These are phyloP conservation scores for Yamadazyma olivae DNA, from an alignment of 805 yeast genomes.

Conservation along the genomic window DNA sequence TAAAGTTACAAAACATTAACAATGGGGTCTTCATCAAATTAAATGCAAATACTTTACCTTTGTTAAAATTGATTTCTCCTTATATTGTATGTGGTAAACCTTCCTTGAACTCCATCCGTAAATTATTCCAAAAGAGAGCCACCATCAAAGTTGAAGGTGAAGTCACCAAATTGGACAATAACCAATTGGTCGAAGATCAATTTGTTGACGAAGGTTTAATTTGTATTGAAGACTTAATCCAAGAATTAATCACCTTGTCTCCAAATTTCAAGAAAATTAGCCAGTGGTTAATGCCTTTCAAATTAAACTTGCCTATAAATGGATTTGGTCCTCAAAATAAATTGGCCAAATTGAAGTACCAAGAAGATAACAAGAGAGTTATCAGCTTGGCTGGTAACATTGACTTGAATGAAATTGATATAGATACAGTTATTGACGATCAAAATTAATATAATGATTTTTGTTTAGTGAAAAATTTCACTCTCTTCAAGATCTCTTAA, in stretches of 20 bases:
- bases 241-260: constrained; percentile 63
- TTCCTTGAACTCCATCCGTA: constrained; percentile 68
- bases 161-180: constrained; percentile 61
- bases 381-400: constrained; percentile 62
- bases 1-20: constrained; percentile 58
- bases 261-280: constrained; percentile 60
- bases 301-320: constrained; percentile 62
- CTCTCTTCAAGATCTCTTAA: too few relatives aligned
- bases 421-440: constrained; percentile 63
- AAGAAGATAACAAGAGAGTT: constrained; percentile 47
- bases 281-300: constrained; percentile 68
- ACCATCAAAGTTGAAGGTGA: constrained; percentile 43
- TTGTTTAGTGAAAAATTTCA: too few relatives aligned
- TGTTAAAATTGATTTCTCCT: constrained; percentile 67
- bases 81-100: constrained; percentile 74
- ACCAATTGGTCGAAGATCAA: constrained; percentile 69
- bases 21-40: constrained; percentile 71
- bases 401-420: constrained; percentile 67
- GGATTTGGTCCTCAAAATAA: constrained; percentile 76
- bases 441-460: constrained; percentile 46
- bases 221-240: constrained; percentile 79
- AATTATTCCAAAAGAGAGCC: constrained; percentile 75
- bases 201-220: constrained; percentile 62
- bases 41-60: constrained; percentile 56
- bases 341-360: constrained; percentile 59